phyloP scores from a whole-genome alignment of 2,329 filamentous ascomycete species.

The Dactylellina haptotyla region DNA sequence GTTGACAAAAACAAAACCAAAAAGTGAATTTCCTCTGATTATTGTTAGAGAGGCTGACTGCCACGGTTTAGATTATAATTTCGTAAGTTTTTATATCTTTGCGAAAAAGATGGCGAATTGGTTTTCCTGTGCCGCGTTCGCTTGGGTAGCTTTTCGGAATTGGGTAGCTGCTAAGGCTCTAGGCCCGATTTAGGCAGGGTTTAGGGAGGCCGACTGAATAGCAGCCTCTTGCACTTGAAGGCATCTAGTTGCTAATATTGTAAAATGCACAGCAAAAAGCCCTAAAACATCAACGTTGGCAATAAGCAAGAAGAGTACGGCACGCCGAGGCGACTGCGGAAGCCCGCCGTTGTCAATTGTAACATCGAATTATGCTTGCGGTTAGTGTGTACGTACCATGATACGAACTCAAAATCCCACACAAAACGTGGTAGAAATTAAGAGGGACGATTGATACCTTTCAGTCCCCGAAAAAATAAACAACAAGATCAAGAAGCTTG shows the following conservation, averaged over 20 bases:
- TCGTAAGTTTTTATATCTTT: too few species aligned
- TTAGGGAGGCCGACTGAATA: not conserved
- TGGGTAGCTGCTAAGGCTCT: slow-evolving; percentile 19
- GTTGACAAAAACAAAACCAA: too few species aligned
- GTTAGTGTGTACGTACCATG: not conserved
- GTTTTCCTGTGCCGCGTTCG: too few species aligned
- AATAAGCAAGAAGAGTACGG: too few species aligned
- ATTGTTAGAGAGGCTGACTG: too few species aligned
- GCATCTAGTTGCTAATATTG: not conserved
- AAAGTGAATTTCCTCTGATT: too few species aligned
- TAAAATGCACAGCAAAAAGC: not conserved
- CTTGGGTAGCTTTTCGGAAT: not conserved
- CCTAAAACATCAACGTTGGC: too few species aligned
- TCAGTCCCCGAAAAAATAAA: not conserved
- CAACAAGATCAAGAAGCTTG: not conserved
- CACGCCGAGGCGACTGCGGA: too few species aligned
- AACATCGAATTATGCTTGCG: too few species aligned
- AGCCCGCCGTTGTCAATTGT: not conserved
- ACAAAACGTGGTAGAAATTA: not conserved
- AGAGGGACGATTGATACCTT: not conserved
- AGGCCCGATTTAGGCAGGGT: slow-evolving; percentile 3
- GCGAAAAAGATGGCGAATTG: too few species aligned
- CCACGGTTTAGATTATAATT: too few species aligned
- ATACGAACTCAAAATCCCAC: not conserved
- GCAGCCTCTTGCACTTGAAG: not conserved